Conservation (phyloP, 805 yeast species). For the Starmerella lactis-condensi region DNA sequence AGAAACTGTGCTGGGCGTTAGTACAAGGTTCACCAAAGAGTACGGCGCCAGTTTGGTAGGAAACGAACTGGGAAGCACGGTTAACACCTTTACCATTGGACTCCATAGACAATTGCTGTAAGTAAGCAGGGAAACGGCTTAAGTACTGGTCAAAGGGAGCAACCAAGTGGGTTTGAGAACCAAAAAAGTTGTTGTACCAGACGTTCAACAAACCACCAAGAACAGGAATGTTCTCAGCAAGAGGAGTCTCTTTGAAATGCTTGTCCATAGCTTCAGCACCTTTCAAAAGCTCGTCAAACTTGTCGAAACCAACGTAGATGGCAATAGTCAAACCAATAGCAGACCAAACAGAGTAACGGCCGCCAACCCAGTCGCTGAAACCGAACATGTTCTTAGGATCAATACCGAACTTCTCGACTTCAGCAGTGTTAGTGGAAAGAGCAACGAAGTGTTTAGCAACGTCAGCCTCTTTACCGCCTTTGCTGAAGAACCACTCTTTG, state of each 20-base stretch:
- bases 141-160: slow-evolving; percentile 98
- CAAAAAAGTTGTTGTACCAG: slow-evolving; percentile 97
- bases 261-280: slow-evolving; percentile 97
- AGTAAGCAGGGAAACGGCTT: slow-evolving; percentile 98
- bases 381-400: slow-evolving; percentile 98
- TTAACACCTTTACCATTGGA: slow-evolving; percentile 96
- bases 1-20: slow-evolving; percentile 97
- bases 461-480: slow-evolving; percentile 46
- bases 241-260: slow-evolving; percentile 69
- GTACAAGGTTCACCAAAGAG: slow-evolving; percentile 98
- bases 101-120: slow-evolving; percentile 98
- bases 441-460: slow-evolving; percentile 98
- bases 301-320: slow-evolving; percentile 84
- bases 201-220: slow-evolving; percentile 85
- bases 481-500: slow-evolving; percentile 75
- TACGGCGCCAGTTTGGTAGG: slow-evolving; percentile 89
- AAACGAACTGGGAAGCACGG: slow-evolving; percentile 75
- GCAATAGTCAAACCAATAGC: slow-evolving; percentile 95
- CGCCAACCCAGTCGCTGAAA: slow-evolving; percentile 98
- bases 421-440: slow-evolving; percentile 76
- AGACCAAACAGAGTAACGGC: slow-evolving; percentile 99
- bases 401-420: slow-evolving; percentile 88
- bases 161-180: slow-evolving; percentile 94
- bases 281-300: slow-evolving; percentile 75
- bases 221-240: slow-evolving; percentile 80